Conservation (phyloP, 1,284 basidiomycete genomes). For the Porogramme epimiltina region DNA sequence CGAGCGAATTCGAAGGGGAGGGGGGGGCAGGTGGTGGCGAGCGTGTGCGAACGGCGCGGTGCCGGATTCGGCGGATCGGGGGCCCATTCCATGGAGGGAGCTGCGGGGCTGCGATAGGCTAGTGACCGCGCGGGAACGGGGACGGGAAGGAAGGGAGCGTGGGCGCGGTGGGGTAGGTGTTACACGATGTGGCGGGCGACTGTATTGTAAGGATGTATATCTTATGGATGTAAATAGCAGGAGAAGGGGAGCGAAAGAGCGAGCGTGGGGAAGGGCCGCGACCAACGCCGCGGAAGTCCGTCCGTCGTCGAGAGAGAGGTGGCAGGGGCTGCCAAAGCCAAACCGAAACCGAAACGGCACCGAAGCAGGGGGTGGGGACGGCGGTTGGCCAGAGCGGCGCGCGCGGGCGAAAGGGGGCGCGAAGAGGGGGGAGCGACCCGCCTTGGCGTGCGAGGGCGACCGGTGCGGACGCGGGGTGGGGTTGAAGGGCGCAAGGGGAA, state of each 20-base stretch:
- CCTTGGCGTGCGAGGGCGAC: no score
- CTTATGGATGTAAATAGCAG: conserved; percentile 16
- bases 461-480: no score
- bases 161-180: conserved; percentile 6
- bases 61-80: no score
- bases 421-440: neutral
- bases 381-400: neutral
- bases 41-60: no score
- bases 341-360: neutral
- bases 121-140: neutral
- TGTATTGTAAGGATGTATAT: conserved; percentile 22
- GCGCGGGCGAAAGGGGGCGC: neutral
- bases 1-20: no score
- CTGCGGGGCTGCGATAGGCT: neutral
- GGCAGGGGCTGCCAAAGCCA: no score
- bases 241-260: conserved; percentile 3
- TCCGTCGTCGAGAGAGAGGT: neutral
- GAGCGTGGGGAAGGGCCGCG: neutral
- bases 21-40: no score
- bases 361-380: conserved; percentile 1
- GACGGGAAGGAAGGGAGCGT: neutral
- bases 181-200: conserved; percentile 10
- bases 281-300: neutral
- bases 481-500: neutral
- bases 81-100: no score